Evolutionary conservation across 495 filamentous ascomycete genomes (phyloP).

Genomic region (Podospora anserina): DNA sequence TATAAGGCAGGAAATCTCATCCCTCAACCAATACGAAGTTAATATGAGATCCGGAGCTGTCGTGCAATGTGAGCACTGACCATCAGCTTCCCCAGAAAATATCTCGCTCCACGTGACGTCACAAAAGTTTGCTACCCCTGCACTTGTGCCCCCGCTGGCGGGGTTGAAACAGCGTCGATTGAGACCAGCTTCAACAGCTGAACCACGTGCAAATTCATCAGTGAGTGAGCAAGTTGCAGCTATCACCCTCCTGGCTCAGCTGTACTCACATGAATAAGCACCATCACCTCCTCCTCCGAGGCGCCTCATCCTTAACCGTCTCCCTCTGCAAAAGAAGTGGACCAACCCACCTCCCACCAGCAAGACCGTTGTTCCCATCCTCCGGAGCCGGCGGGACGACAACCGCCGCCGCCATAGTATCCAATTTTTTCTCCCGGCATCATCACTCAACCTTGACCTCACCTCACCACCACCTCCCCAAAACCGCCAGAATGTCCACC

Average conservation of each 20-base stretch:
- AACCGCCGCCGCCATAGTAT: background rate
- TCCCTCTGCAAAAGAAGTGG: background rate
- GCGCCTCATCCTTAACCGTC: background rate
- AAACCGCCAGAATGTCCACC: slow-evolving; percentile 18
- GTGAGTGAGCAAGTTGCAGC: background rate
- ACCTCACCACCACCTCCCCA: background rate
- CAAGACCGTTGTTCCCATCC: background rate
- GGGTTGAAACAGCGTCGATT: background rate
- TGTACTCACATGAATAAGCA: background rate
- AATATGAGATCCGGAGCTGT: too few species aligned
- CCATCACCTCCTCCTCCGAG: background rate
- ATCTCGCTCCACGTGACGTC: background rate
- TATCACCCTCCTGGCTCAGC: background rate
- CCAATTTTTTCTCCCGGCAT: background rate
- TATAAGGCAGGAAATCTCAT: too few species aligned
- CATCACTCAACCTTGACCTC: background rate
- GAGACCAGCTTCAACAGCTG: background rate
- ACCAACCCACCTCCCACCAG: background rate
- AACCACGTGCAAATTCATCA: background rate
- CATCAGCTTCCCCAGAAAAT: background rate
- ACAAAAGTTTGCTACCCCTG: background rate
- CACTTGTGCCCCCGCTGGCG: background rate
- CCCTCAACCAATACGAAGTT: too few species aligned
- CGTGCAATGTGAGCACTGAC: background rate
- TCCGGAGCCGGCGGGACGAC: background rate